These are phyloP conservation scores for Alternaria novae-zelandiae DNA, from an alignment of 2,329 filamentous ascomycete species.

Conservation along the genomic window DNA sequence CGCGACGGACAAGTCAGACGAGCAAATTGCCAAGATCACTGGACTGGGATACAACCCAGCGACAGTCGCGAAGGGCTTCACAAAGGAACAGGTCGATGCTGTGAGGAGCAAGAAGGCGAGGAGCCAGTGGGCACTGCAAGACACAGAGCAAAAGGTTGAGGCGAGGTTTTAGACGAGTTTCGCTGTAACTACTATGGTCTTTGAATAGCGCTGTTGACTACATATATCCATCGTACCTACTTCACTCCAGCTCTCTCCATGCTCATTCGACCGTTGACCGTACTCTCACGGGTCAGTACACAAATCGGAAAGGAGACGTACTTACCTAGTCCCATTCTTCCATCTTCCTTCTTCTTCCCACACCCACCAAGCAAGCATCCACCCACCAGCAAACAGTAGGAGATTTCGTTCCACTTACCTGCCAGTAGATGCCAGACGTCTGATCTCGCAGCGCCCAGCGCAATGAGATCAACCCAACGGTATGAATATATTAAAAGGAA, in stretches of 20 bases:
- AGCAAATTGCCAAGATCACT: conserved; percentile 69
- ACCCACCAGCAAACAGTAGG: background rate
- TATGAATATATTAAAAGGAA: background rate
- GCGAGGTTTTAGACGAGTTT: conserved; percentile 63
- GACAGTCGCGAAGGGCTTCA: conserved; percentile 87
- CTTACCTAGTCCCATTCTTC: background rate
- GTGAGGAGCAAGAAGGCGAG: conserved; percentile 72
- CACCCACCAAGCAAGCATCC: background rate
- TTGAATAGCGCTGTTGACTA: background rate
- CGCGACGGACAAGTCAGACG: conserved; percentile 66
- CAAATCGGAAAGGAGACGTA: background rate
- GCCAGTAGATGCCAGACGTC: background rate
- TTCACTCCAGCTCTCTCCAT: background rate
- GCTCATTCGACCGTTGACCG: background rate
- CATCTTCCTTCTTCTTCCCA: background rate
- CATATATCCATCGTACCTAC: background rate
- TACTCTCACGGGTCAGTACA: background rate
- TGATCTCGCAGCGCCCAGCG: background rate
- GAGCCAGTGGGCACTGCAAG: conserved; percentile 77
- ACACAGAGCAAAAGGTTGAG: conserved; percentile 76
- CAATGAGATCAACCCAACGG: background rate
- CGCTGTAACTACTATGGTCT: background rate
- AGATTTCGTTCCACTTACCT: background rate
- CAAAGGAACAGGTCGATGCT: conserved; percentile 71
- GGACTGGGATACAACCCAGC: conserved; percentile 91